Conservation (phyloP, 1,139 yeast genomes). For the Oligophagozyma castellii region DNA sequence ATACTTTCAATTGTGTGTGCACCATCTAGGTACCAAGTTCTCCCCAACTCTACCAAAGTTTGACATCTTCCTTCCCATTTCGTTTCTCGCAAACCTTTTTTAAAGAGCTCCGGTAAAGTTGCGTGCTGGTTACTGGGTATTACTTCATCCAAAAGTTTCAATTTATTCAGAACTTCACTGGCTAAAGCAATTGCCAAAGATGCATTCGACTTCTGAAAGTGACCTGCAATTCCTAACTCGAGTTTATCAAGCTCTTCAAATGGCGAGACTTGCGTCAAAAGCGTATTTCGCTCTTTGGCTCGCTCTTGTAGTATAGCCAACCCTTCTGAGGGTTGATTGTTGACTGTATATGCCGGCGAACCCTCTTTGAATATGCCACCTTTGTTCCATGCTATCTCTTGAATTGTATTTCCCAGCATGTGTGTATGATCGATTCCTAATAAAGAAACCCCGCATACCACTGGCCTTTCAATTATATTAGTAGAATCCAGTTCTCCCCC, state of each 20-base stretch:
- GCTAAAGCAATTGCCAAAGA: constrained; percentile 75
- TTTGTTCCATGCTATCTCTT: constrained; percentile 91
- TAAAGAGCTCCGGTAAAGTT: constrained; percentile 29
- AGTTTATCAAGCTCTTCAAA: constrained; percentile 29
- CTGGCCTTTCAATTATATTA: constrained; percentile 66
- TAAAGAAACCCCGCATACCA: constrained; percentile 75
- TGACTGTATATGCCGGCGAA: constrained; percentile 53
- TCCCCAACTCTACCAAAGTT: constrained; percentile 35
- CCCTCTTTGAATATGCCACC: constrained; percentile 77
- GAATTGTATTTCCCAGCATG: constrained; percentile 79
- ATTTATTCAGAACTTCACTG: constrained; percentile 40
- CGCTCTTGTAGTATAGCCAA: constrained; percentile 42
- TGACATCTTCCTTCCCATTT: constrained; percentile 96
- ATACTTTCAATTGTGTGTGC: constrained; percentile 91
- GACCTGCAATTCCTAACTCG: constrained; percentile 72
- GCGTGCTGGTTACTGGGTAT: constrained; percentile 9
- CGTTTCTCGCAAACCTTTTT: constrained; percentile 53
- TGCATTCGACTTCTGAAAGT: constrained; percentile 76
- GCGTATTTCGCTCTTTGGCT: constrained; percentile 49
- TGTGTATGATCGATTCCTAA: constrained; percentile 88
- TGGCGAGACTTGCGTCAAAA: constrained; percentile 38
- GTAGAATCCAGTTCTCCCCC: constrained; percentile 98
- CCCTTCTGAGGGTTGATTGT: constrained; percentile 41
- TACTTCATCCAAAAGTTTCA: constrained; percentile 28
- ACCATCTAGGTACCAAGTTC: constrained; percentile 82